Percentiles rank a stretch among this genome's conserved stretches.
Evolutionary conservation across 768 basidiomycete genomes (phyloP).

Genomic region (Termitomyces sp.): DNA sequence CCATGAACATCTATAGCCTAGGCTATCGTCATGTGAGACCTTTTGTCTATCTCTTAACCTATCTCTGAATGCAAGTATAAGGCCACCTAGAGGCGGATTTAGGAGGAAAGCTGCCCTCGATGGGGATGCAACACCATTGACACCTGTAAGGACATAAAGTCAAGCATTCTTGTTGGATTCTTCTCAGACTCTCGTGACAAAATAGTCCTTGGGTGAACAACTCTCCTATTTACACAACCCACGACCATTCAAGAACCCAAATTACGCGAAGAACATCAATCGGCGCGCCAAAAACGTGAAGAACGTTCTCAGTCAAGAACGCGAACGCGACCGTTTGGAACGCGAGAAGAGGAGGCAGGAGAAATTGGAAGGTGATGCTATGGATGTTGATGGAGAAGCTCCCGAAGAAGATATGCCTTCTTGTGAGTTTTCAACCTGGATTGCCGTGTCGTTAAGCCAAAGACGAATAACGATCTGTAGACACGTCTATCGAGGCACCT

Average conservation of each 20-base stretch:
- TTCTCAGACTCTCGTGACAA: not conserved
- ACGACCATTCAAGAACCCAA: conserved; percentile 75
- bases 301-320: conserved; percentile 71
- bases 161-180: not conserved
- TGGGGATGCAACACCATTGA: conserved; percentile 39
- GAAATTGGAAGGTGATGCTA: conserved; percentile 39
- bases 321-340: conserved; percentile 70
- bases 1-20: not conserved
- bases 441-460: not conserved
- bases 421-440: conserved; percentile 40
- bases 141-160: conserved; percentile 32
- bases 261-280: conserved; percentile 66
- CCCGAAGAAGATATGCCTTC: conserved; percentile 65
- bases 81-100: conserved; percentile 43
- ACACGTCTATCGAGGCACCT: conserved; percentile 80
- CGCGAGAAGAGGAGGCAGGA: conserved; percentile 55
- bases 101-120: conserved; percentile 38
- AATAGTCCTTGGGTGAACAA: conserved; percentile 68
- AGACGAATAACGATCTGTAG: conserved; percentile 30
- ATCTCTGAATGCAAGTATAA: conserved; percentile 11
- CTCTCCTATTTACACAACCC: conserved; percentile 68
- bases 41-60: not conserved
- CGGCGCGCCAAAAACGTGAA: conserved; percentile 80
- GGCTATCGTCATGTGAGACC: not conserved
- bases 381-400: conserved; percentile 53